Conservation (phyloP, 1,284 basidiomycete species). For the Psilocybe mexicana region DNA sequence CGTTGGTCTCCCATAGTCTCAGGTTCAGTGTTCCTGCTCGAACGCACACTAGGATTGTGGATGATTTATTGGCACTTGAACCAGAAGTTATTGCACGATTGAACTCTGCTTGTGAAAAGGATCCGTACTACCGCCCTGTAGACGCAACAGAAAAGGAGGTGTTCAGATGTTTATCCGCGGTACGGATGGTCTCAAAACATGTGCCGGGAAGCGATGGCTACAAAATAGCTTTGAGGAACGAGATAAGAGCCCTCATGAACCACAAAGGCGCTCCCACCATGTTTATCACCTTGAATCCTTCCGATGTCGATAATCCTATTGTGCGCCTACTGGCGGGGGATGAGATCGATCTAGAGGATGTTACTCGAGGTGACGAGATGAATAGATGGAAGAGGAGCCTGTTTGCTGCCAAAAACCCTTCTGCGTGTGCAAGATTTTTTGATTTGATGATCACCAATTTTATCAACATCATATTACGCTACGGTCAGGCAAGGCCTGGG, state of each 20-base stretch:
- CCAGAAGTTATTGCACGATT: not conserved
- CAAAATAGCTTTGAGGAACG: constrained; percentile 13
- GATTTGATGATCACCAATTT: constrained; percentile 21
- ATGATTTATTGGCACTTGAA: constrained; percentile 2
- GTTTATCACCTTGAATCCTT: constrained; percentile 29
- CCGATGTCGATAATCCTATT: constrained; percentile 21
- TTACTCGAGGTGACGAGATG: constrained; percentile 2
- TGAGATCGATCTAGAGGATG: constrained; percentile 12
- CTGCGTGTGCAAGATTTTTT: constrained; percentile 22
- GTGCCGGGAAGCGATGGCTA: constrained; percentile 15
- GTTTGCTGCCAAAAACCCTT: constrained; percentile 18
- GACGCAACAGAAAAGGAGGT: not conserved
- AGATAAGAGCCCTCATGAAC: constrained; percentile 20
- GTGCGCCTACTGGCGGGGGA: constrained; percentile 15
- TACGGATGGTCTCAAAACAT: constrained; percentile 1
- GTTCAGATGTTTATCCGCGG: not conserved
- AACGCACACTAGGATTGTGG: not conserved
- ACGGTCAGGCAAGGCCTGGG: not conserved
- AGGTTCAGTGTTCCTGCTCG: constrained; percentile 1
- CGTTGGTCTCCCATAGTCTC: not conserved
- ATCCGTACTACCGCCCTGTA: constrained; percentile 2
- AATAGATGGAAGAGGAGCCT: constrained; percentile 11
- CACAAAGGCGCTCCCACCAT: constrained; percentile 22
- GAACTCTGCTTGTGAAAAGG: not conserved
- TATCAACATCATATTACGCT: constrained; percentile 15